Evolutionary conservation across 164 flowering plant genomes (phyloP).

Genomic region (Vitis labrusca): DNA sequence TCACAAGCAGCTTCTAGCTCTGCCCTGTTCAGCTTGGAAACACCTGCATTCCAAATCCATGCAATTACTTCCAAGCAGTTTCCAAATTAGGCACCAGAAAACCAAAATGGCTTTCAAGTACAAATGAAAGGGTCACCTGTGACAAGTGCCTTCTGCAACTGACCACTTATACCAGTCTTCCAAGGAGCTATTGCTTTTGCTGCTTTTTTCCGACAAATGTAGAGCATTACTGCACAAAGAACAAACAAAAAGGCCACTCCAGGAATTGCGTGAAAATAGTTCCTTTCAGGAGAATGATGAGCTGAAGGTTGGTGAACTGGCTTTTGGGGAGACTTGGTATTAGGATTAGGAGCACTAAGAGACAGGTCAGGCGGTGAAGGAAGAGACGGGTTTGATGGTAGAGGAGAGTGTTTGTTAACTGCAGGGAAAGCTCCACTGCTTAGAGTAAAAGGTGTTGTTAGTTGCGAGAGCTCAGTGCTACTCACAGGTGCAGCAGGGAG

Average conservation of each 20-base stretch:
- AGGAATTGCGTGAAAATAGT: slow-evolving; percentile 35
- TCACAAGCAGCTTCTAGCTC: slow-evolving; percentile 95
- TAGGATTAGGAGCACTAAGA: too few species aligned
- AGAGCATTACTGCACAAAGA: slow-evolving; percentile 29
- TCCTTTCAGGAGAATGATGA: slow-evolving; percentile 33
- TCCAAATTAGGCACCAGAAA: too few species aligned
- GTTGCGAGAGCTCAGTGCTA: too few species aligned
- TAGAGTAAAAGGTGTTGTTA: slow-evolving; percentile 29
- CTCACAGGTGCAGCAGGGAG: too few species aligned
- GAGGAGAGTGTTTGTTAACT: slow-evolving; percentile 18
- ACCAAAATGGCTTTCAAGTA: too few species aligned
- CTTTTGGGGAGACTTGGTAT: too few species aligned
- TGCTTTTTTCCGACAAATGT: slow-evolving; percentile 46
- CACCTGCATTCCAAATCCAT: slow-evolving; percentile 50
- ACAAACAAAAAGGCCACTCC: slow-evolving; percentile 31
- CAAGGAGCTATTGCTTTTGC: slow-evolving; percentile 74
- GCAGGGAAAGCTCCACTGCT: slow-evolving; percentile 71
- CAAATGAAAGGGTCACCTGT: slow-evolving; percentile 47
- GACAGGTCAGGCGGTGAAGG: slow-evolving; percentile 11
- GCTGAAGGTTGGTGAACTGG: slow-evolving; percentile 5
- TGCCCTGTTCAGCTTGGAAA: slow-evolving; percentile 76
- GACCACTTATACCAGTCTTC: slow-evolving; percentile 95
- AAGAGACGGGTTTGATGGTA: slow-evolving; percentile 3
- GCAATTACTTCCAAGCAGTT: too few species aligned
- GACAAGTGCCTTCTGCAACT: slow-evolving; percentile 95